Base-by-base conservation (phyloP, 805 yeast species). In the Teunomyces kruisii region DNA sequence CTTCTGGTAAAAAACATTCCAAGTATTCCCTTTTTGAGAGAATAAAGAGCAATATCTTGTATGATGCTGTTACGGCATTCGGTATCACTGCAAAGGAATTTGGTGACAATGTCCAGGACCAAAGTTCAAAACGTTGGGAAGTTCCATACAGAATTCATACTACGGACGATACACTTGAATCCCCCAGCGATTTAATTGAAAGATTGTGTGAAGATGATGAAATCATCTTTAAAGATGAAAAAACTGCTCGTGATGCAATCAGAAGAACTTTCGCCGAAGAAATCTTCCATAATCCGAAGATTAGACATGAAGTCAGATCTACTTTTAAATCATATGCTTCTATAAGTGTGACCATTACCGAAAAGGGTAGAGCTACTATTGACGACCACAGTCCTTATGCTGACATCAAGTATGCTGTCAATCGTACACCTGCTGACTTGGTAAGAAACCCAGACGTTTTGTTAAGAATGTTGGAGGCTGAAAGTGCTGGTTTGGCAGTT, bases 401-500 rank as follows among this genome's bases (percentile, higher is more conserved):
- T 47, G 96, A 89, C 58, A 84, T 94, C 68, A 94, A 94, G 61
- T 94, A 94, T 65, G 95, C 97, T 16, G 77, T 81, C 45, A 87
- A 89, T 65, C 79, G 94, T 60, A 75, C 87, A 2, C 83, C 91
- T 12, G 76, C 78, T n/a, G 89, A 89, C 46, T 80, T 94, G 57
- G 76, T 80, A 6, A 72, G 72, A 31, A 75, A 80, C 45, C 98
- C 99, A 1, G 96, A 89, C 55, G 69, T 86, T 32, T 88, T 86
- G 54, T 72, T 94, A 57, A 79, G 95, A 57, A 94, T 94, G 96
- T 67, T 91, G 40, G 91, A 86, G 58, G 99, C 98, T 2, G 99
- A 94, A 62, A 65, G 81, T 5, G 75, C 80, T 51, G 95, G 96
- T 27, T 76, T 87, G 46, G 76, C 88, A 38, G 79, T 75, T 40